Conservation (phyloP, 257 asterid species). For the Avicennia marina region DNA sequence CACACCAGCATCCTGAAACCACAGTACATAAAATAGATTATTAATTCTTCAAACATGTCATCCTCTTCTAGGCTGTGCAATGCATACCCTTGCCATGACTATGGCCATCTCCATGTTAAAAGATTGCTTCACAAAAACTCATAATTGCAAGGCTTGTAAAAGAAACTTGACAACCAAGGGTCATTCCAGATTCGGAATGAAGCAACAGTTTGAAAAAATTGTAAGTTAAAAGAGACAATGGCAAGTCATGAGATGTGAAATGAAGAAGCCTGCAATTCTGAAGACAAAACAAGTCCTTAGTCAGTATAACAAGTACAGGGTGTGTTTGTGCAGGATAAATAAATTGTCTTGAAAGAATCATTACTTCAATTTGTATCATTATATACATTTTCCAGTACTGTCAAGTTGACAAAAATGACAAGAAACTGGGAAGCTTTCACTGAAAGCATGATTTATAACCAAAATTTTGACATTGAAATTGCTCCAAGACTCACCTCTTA, state of each 20-base stretch:
- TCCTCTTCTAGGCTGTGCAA: too few relatives aligned
- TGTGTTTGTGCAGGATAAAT: too few relatives aligned
- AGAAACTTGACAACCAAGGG: conserved; percentile 91
- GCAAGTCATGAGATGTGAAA: neutral
- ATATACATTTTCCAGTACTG: neutral
- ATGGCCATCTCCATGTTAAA: conserved; percentile 97
- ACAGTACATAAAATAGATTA: neutral
- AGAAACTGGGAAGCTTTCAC: neutral
- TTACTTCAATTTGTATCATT: neutral
- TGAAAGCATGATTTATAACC: neutral
- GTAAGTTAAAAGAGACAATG: conserved; percentile 13
- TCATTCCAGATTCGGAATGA: conserved; percentile 98
- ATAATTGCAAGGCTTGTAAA: conserved; percentile 93
- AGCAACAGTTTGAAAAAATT: conserved; percentile 24
- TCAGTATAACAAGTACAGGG: neutral
- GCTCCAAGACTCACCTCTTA: conserved; percentile 55
- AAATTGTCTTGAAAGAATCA: neutral
- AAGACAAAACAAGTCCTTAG: too few relatives aligned
- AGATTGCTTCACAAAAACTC: conserved; percentile 97
- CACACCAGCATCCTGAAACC: neutral
- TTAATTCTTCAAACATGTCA: conserved; percentile 4
- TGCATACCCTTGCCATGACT: conserved; percentile 88
- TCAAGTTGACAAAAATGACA: conserved; percentile 3
- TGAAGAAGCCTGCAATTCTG: conserved; percentile 1
- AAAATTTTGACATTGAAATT: conserved; percentile 14